Conservation (phyloP, 2,329 filamentous ascomycete species). For the Penicillium palitans region DNA sequence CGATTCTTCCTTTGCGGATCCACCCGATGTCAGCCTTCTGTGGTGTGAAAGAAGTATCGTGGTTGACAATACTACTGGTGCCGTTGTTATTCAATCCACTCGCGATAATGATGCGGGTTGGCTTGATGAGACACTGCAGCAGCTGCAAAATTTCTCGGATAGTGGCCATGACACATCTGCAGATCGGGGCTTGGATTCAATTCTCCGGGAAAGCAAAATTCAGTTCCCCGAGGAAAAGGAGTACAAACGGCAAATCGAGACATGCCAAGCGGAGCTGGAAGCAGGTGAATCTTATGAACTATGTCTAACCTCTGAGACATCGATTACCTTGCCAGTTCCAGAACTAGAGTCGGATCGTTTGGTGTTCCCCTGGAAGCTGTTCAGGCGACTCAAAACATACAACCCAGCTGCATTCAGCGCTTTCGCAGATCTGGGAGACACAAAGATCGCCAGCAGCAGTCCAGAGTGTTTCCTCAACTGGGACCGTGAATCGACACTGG, state of each 20-base stretch:
- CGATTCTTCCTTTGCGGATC: constrained; percentile 33
- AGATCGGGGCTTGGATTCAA: constrained; percentile 32
- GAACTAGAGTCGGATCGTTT: constrained; percentile 22
- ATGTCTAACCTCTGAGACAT: constrained; percentile 75
- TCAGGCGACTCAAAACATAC: constrained; percentile 65
- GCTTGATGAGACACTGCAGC: constrained; percentile 33
- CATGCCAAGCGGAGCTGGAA: constrained; percentile 70
- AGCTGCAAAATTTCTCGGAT: constrained; percentile 23
- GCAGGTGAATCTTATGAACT: constrained; percentile 84
- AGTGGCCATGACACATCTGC: constrained; percentile 10
- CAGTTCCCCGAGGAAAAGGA: constrained; percentile 42
- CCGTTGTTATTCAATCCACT: constrained; percentile 69
- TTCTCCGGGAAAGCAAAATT: constrained; percentile 33
- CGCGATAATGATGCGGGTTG: constrained; percentile 51
- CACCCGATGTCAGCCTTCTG: constrained; percentile 71
- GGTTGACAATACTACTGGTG: constrained; percentile 66
- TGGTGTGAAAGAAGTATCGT: constrained; percentile 78
- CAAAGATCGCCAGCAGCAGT: constrained; percentile 77
- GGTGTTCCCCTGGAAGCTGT: constrained; percentile 66
- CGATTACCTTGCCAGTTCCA: constrained; percentile 51
- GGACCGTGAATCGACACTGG: constrained; percentile 49
- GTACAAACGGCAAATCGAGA: constrained; percentile 67
- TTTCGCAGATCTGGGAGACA: constrained; percentile 68
- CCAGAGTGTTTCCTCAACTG: constrained; percentile 85
- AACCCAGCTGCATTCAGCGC: constrained; percentile 86